Base-by-base conservation (phyloP, 1,284 basidiomycete genomes). In the Sanghuangporus baumii region DNA sequence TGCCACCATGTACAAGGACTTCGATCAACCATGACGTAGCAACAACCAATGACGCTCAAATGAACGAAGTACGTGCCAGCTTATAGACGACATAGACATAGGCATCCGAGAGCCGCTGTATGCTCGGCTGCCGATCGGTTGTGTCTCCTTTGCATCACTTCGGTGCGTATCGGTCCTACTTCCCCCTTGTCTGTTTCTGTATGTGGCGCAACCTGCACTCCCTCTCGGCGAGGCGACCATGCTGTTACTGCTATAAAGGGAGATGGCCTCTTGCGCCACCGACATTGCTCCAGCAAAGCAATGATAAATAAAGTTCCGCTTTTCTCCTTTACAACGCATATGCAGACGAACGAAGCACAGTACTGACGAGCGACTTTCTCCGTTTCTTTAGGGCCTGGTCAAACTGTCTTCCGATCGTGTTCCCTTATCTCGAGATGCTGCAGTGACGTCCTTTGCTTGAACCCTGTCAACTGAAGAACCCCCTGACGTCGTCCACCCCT, bases 91-190 rank as follows among this genome's bases (percentile, higher is more conserved):
- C 26, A 11, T 23, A 16, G 47, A 31, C 50, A 23, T 14, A 12
- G 36, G 11, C 16, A 14, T 16, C 36, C 52, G 52, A 31, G 8
- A 16, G 16, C 55, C 37, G 40, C 55, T 9, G 34, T 31, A 16
- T 23, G n/a, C 36, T 12, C 54, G 34, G 18, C 34, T 18, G 12
- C 54, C 3, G 37, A 11, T 31, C 37, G 3, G 2, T n/a, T 41
- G 11, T n/a, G 43, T 23, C 18, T 41, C 6, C 18, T 41, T 56
- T 9, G 18, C 37, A 6, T 46, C 43, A 20, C 7, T 51, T 59
- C 57, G 57, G 57, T 59, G 38, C 31, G 57, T 59, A 31, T 59
- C 57, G 57, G 57, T n/a, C 57, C 57, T 51, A 48, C 37, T 51
- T 51, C 43, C 7, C 36, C 57, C 57, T 51, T 4, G 18, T 40